Evolutionary conservation across 2,329 filamentous ascomycete genomes (phyloP).

Genomic region (Magnaporthiopsis poae): DNA sequence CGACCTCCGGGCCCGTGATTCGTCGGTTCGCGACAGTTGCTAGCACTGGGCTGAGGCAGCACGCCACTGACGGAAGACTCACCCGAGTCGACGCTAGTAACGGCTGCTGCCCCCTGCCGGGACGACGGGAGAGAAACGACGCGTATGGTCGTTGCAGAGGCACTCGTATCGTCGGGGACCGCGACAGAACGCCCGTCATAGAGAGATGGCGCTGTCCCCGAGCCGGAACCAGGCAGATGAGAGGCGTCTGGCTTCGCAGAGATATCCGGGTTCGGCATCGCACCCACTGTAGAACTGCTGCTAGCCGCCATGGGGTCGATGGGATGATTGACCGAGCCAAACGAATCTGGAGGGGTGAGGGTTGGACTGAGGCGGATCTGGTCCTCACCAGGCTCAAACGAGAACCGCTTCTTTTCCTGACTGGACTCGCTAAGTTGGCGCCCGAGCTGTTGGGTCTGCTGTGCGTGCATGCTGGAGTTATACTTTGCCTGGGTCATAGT

Average conservation of each 20-base stretch:
- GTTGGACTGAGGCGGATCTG: background rate
- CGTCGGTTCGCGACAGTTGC: background rate
- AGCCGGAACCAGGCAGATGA: background rate
- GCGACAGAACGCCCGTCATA: too few relatives aligned
- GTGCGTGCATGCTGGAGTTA: background rate
- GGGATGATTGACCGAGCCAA: background rate
- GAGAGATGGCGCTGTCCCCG: background rate
- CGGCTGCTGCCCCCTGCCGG: background rate
- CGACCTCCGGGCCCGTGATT: background rate
- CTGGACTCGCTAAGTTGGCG: background rate
- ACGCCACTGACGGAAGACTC: background rate
- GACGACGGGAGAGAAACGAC: background rate
- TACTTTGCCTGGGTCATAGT: constrained; percentile 5
- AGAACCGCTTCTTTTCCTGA: constrained; percentile 1
- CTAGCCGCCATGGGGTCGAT: background rate
- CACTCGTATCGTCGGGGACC: background rate
- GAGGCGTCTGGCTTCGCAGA: background rate
- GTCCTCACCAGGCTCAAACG: constrained; percentile 7
- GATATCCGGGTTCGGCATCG: too few relatives aligned
- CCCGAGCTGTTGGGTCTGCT: background rate
- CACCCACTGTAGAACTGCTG: background rate
- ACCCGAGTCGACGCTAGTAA: background rate
- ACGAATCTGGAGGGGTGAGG: background rate
- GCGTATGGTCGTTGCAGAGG: background rate
- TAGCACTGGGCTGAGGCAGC: background rate